Conservation (phyloP, 1,139 yeast genomes). For the Blastobotrys petasosporus region DNA sequence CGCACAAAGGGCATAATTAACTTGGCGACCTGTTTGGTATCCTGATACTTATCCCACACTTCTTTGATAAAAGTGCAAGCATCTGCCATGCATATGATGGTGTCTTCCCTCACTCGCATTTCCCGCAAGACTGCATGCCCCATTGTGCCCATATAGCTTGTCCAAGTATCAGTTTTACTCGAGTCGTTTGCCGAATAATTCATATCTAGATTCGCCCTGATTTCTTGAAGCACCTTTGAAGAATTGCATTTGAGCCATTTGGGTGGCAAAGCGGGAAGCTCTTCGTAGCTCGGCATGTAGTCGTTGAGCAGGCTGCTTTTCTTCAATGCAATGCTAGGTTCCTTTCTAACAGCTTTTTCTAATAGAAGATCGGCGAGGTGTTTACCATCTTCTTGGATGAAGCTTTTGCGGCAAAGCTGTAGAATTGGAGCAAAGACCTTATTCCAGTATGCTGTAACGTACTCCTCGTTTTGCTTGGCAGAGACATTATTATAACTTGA, state of each 20-base stretch:
- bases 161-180: constrained; percentile 11
- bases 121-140: constrained; percentile 19
- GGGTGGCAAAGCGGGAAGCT: not conserved
- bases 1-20: constrained; percentile 3
- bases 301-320: no score
- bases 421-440: no score
- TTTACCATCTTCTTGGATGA: no score
- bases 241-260: constrained; percentile 5
- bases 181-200: constrained; percentile 10
- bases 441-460: no score
- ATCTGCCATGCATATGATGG: constrained; percentile 21
- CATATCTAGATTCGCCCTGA: constrained; percentile 8
- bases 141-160: constrained; percentile 13
- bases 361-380: no score
- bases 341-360: no score
- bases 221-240: not conserved
- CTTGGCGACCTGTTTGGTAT: constrained; percentile 3
- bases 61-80: constrained; percentile 17
- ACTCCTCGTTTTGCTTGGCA: no score
- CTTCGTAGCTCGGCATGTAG: no score
- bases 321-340: no score
- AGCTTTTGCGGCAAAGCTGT: no score
- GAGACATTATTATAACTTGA: no score
- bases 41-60: constrained; percentile 5
- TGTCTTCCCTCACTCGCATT: constrained; percentile 21